Conservation (phyloP, 768 basidiomycete genomes). For the Lactifluus rugatus region DNA sequence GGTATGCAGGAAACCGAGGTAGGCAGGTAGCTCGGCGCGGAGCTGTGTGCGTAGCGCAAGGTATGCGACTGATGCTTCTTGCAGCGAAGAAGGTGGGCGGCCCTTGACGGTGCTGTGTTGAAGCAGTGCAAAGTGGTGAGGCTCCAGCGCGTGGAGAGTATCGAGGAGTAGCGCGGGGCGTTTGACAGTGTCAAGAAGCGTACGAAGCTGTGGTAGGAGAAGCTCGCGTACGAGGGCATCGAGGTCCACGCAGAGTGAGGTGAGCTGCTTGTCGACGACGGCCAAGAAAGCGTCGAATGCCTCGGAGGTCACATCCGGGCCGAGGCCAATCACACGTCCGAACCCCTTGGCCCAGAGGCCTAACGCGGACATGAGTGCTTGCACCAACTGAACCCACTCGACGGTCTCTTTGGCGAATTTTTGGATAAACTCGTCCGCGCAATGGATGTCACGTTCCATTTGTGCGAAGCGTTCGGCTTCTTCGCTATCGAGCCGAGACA, state of each 20-base stretch:
- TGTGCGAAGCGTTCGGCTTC: conserved; percentile 11
- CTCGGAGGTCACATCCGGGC: conserved; percentile 21
- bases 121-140: conserved; percentile 60
- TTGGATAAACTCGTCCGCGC: conserved; percentile 8
- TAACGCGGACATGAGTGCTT: conserved; percentile 1
- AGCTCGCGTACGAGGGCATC: conserved; percentile 43
- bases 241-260: conserved; percentile 43
- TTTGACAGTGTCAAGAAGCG: conserved; percentile 48
- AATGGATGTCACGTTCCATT: conserved; percentile 14
- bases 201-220: conserved; percentile 48
- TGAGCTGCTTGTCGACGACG: conserved; percentile 45
- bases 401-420: conserved; percentile 13
- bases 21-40: conserved; percentile 57
- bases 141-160: conserved; percentile 63
- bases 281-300: conserved; percentile 37
- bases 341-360: conserved; percentile 17
- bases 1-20: conserved; percentile 47
- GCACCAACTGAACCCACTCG: conserved; percentile 16
- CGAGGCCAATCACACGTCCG: conserved; percentile 22
- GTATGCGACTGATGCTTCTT: conserved; percentile 69
- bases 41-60: conserved; percentile 68
- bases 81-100: conserved; percentile 54
- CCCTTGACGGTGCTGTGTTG: conserved; percentile 56
- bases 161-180: conserved; percentile 57
- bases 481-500: conserved; percentile 34